Conservation (phyloP, 75 land plant species). For the Adiantum capillusveneris region DNA sequence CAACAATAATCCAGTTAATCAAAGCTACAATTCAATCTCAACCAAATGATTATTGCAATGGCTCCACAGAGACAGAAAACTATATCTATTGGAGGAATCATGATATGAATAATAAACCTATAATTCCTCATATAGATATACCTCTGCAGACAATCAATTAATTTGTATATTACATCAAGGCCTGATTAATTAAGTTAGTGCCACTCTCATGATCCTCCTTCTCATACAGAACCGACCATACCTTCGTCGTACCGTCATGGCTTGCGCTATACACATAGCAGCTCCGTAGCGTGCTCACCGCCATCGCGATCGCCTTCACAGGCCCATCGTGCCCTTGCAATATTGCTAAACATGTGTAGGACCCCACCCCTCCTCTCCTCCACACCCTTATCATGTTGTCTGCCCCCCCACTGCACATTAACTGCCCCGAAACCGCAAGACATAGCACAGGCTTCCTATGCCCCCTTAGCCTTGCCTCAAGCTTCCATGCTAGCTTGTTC, state of each 20-base stretch:
- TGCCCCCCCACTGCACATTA: conserved; percentile 59
- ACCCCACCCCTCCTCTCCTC: conserved; percentile 20
- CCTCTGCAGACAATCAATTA: no score
- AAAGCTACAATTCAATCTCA: no score
- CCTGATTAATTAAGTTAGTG: no score
- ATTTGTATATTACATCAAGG: no score
- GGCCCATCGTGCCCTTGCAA: conserved; percentile 36
- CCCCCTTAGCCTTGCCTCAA: conserved; percentile 20
- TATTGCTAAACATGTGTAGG: conserved; percentile 25
- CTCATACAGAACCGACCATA: conserved; percentile 28
- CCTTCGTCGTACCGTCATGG: conserved; percentile 50
- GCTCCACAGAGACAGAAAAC: no score
- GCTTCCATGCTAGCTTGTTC: background rate
- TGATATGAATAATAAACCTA: no score
- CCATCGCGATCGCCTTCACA: conserved; percentile 33
- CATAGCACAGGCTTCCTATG: conserved; percentile 76
- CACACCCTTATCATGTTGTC: conserved; percentile 57
- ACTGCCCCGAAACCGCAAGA: conserved; percentile 37
- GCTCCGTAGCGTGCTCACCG: background rate
- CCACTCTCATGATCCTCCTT: conserved; percentile 10
- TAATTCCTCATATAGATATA: no score
- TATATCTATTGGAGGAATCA: no score
- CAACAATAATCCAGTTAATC: no score
- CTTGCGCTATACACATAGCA: conserved; percentile 40
- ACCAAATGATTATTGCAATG: no score